Evolutionary conservation across 1,139 yeast species (phyloP).

Genomic region (Pichia sp.): DNA sequence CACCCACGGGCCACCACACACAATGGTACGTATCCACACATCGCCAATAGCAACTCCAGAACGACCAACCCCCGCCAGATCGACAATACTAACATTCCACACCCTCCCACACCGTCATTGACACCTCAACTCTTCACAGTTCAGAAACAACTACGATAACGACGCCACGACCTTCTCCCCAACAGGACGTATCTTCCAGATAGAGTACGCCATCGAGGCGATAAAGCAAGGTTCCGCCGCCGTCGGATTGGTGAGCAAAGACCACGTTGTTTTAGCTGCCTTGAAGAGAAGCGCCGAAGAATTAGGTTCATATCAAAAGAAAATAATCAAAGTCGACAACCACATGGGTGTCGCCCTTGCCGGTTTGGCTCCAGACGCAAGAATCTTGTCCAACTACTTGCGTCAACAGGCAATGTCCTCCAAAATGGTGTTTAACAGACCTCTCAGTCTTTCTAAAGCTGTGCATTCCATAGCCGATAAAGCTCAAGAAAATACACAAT

Average conservation of each 20-base stretch:
- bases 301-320: slow-evolving; percentile 94
- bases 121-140: slow-evolving; percentile 40
- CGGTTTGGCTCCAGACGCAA: slow-evolving; percentile 97
- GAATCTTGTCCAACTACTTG: slow-evolving; percentile 84
- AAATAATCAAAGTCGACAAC: slow-evolving; percentile 85
- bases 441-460: slow-evolving; percentile 83
- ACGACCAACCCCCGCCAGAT: no score
- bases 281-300: slow-evolving; percentile 96
- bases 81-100: slow-evolving; percentile 4
- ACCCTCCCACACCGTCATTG: neutral
- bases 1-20: neutral
- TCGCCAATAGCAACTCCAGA: no score
- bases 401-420: slow-evolving; percentile 93
- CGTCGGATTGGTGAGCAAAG: slow-evolving; percentile 85
- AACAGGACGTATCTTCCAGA: slow-evolving; percentile 94
- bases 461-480: slow-evolving; percentile 89
- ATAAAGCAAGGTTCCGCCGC: slow-evolving; percentile 98
- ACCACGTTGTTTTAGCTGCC: slow-evolving; percentile 89
- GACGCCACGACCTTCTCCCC: slow-evolving; percentile 98
- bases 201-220: slow-evolving; percentile 95
- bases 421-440: slow-evolving; percentile 81
- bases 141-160: slow-evolving; percentile 97
- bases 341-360: slow-evolving; percentile 96
- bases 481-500: slow-evolving; percentile 96
- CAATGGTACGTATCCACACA: slow-evolving; percentile 1